Percentiles rank a stretch among this genome's conserved stretches.
phyloP scores from a whole-genome alignment of 345 rosid species.

The Heritiera fomes region DNA sequence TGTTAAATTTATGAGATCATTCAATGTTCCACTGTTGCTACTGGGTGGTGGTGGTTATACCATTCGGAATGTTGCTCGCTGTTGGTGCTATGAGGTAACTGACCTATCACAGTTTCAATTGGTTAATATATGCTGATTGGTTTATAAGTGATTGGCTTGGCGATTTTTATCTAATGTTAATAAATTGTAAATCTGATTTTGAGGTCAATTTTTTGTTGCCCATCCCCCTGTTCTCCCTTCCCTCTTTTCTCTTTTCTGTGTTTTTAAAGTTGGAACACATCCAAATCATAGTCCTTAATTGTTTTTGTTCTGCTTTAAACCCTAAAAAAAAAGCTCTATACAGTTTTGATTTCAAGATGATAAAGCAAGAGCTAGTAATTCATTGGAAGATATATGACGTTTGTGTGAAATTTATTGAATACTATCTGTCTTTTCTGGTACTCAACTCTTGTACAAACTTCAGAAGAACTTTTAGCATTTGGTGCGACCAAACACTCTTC shows the following conservation, averaged over 20 bases:
- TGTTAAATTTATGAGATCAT: conserved; percentile 71
- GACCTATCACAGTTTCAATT: neutral
- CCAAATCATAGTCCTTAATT: neutral
- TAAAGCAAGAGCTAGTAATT: neutral
- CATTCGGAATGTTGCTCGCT: conserved; percentile 74
- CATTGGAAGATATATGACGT: neutral
- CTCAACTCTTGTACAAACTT: neutral
- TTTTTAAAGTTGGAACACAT: neutral
- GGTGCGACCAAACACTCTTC: neutral
- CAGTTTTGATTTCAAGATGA: neutral
- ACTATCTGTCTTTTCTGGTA: neutral
- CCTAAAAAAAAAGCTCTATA: neutral
- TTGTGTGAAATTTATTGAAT: neutral
- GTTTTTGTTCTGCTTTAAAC: neutral
- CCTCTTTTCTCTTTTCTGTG: neutral
- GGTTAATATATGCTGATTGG: neutral
- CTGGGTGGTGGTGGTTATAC: conserved; percentile 81
- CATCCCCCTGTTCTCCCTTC: neutral
- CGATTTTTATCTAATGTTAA: neutral
- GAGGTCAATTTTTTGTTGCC: neutral
- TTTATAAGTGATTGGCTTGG: neutral
- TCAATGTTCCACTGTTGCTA: conserved; percentile 64
- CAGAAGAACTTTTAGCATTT: neutral
- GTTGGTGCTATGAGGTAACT: conserved; percentile 75
- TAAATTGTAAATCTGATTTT: neutral